phyloP scores from a whole-genome alignment of 805 yeast genomes.

The Sungouiella thailandica region DNA sequence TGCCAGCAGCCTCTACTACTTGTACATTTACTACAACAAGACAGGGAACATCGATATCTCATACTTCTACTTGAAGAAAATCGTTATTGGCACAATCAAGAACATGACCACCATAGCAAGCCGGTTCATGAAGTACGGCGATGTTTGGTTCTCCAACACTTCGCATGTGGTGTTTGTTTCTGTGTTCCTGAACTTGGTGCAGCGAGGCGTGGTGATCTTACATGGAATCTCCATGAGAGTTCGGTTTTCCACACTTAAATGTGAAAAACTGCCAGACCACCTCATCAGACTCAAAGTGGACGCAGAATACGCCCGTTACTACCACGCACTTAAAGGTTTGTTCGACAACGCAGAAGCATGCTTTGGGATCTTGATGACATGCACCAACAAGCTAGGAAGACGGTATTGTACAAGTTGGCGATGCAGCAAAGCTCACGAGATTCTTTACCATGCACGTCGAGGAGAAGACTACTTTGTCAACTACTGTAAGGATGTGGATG shows the following conservation, averaged over 20 bases:
- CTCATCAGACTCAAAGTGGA: slow-evolving; percentile 3
- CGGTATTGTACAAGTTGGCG: slow-evolving; percentile 17
- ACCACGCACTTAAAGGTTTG: slow-evolving; percentile 9
- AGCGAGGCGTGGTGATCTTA: slow-evolving; percentile 11
- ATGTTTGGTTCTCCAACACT: slow-evolving; percentile 6
- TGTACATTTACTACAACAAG: not conserved
- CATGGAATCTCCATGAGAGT: slow-evolving; percentile 10
- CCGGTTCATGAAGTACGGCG: slow-evolving; percentile 7
- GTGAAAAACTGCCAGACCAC: slow-evolving; percentile 8
- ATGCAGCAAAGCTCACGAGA: slow-evolving; percentile 13
- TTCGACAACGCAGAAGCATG: slow-evolving; percentile 9
- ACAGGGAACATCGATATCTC: slow-evolving; percentile 19
- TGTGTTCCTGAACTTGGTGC: slow-evolving; percentile 11
- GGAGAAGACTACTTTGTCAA: slow-evolving; percentile 12
- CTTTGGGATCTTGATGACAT: slow-evolving; percentile 6
- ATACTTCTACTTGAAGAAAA: slow-evolving; percentile 33
- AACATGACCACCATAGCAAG: slow-evolving; percentile 17
- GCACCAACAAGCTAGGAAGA: slow-evolving; percentile 10
- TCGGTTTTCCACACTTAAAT: slow-evolving; percentile 8
- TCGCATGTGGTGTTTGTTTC: slow-evolving; percentile 14
- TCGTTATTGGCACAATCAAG: slow-evolving; percentile 19
- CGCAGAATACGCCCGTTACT: slow-evolving; percentile 7
- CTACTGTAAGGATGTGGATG: slow-evolving; percentile 13
- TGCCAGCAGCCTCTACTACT: not conserved
- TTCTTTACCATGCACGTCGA: slow-evolving; percentile 4